Evolutionary conservation across 192 early-diverging fungal species (phyloP).

Genomic region (Entomortierella beljakovae): DNA sequence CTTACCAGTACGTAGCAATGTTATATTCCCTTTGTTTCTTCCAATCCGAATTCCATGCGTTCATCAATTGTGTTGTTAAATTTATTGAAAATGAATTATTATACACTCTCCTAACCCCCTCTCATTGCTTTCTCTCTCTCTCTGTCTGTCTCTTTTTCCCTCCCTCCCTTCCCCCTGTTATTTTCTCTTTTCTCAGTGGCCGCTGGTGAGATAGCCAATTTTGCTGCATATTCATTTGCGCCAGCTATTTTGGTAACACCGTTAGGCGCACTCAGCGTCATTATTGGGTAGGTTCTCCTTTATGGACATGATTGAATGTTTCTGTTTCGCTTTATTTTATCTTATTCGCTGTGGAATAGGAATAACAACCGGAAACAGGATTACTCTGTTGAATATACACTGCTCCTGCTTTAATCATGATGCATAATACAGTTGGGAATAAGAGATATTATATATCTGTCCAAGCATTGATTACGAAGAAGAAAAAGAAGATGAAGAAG

Average conservation of each 20-base stretch:
- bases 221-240: constrained; percentile 95
- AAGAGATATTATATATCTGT: neutral
- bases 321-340: neutral
- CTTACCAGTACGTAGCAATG: constrained; percentile 70
- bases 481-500: neutral
- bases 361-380: constrained; percentile 26
- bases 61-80: no score
- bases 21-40: neutral
- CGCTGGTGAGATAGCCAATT: constrained; percentile 92
- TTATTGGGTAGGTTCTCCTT: constrained; percentile 73
- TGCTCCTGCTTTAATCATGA: neutral
- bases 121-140: constrained; percentile 6
- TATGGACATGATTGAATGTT: neutral
- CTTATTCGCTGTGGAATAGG: constrained; percentile 8
- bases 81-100: no score
- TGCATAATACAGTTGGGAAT: neutral
- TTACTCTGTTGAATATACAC: neutral
- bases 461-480: neutral
- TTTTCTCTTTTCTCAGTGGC: constrained; percentile 69
- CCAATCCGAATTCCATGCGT: neutral
- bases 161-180: constrained; percentile 1
- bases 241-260: constrained; percentile 97
- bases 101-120: neutral
- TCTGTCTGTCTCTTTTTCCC: neutral
- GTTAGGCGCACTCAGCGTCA: constrained; percentile 89